Percentiles rank a stretch among this genome's conserved stretches.
Evolutionary conservation across 108 stramenopile genomes (phyloP).

Genomic region (Schizochytrium sp.): DNA sequence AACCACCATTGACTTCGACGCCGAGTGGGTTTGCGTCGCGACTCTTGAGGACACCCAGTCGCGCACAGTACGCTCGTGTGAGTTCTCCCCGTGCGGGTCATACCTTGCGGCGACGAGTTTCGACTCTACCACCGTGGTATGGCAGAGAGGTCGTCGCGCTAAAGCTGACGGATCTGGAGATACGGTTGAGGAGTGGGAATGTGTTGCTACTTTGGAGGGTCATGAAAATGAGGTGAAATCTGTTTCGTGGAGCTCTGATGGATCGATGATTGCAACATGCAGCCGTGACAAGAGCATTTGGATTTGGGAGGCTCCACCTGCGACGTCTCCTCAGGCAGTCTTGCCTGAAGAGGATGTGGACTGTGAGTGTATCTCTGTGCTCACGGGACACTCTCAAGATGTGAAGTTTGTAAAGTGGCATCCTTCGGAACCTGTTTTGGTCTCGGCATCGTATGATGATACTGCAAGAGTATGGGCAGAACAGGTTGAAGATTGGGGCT

Average conservation of each 20-base stretch:
- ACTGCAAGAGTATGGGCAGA: conserved; percentile 91
- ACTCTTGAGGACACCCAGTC: conserved; percentile 74
- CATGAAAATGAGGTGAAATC: conserved; percentile 97
- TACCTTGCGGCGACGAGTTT: conserved; percentile 88
- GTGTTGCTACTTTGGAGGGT: conserved; percentile 84
- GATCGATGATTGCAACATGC: conserved; percentile 89
- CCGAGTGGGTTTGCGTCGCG: conserved; percentile 64
- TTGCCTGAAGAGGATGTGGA: conserved; percentile 57
- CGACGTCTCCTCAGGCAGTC: conserved; percentile 81
- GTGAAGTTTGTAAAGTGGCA: conserved; percentile 92
- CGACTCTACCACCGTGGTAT: conserved; percentile 88
- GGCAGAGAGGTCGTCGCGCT: conserved; percentile 73
- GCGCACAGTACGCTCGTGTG: conserved; percentile 75
- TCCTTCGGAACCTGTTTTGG: conserved; percentile 85
- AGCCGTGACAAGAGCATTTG: conserved; percentile 97
- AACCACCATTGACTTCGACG: background rate
- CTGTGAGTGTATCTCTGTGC: conserved; percentile 75
- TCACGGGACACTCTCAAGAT: conserved; percentile 94
- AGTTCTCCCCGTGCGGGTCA: conserved; percentile 76
- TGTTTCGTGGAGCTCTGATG: conserved; percentile 88
- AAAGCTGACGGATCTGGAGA: background rate
- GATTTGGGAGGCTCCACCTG: conserved; percentile 92
- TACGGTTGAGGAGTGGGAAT: conserved; percentile 84
- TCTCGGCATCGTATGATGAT: conserved; percentile 90
- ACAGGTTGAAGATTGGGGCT: conserved; percentile 95